These are phyloP conservation scores for Cordyceps pruinosa DNA, from an alignment of 2,329 filamentous ascomycete species.

Conservation along the genomic window DNA sequence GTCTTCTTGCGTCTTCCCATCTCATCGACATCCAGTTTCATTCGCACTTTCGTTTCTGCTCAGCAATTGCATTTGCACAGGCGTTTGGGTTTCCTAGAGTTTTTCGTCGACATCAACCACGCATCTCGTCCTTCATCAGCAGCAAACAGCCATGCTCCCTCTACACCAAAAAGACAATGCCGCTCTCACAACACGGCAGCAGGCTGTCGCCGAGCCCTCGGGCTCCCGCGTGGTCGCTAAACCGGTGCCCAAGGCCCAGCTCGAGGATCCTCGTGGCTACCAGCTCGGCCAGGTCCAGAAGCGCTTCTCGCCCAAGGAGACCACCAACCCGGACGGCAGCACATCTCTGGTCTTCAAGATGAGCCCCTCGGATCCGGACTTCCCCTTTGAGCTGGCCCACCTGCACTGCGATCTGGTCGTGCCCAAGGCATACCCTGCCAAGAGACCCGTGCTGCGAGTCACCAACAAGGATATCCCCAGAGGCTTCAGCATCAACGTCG, in stretches of 20 bases:
- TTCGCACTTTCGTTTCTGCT: neutral
- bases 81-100: slow-evolving; percentile 5
- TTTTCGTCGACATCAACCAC: neutral
- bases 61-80: neutral
- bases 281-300: slow-evolving; percentile 67
- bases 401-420: slow-evolving; percentile 63
- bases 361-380: slow-evolving; percentile 72
- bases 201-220: slow-evolving; percentile 40
- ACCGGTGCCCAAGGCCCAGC: slow-evolving; percentile 58
- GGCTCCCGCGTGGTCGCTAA: slow-evolving; percentile 51
- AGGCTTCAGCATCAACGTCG: slow-evolving; percentile 69
- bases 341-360: slow-evolving; percentile 59
- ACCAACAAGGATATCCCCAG: slow-evolving; percentile 62
- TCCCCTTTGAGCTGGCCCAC: slow-evolving; percentile 67
- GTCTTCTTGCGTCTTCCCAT: neutral
- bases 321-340: slow-evolving; percentile 37
- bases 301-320: slow-evolving; percentile 50
- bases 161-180: slow-evolving; percentile 24
- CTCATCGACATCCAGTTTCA: neutral
- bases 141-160: slow-evolving; percentile 31
- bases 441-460: slow-evolving; percentile 53
- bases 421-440: slow-evolving; percentile 55
- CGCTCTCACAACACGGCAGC: slow-evolving; percentile 29
- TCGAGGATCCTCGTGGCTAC: slow-evolving; percentile 63
- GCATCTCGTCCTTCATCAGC: slow-evolving; percentile 3